Conservation (phyloP, 345 rosid species). For the Iberis pinnata region DNA sequence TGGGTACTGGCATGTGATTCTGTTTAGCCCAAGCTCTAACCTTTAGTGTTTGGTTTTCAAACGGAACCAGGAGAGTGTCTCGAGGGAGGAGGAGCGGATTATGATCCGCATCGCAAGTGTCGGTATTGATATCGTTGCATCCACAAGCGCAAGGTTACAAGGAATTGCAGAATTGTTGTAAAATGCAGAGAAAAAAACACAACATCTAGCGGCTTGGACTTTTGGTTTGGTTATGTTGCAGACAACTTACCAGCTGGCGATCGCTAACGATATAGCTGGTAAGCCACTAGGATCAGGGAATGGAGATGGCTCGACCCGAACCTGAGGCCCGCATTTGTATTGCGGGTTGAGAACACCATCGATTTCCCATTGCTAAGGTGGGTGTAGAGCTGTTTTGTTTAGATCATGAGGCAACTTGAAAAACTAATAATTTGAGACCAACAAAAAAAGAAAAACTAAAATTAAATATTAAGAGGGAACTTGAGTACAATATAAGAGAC, state of each 20-base stretch:
- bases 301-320: slow-evolving; percentile 62
- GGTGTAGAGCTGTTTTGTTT: slow-evolving; percentile 56
- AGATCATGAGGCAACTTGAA: slow-evolving; percentile 65
- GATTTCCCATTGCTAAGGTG: slow-evolving; percentile 72
- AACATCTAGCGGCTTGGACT: slow-evolving; percentile 49
- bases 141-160: slow-evolving; percentile 92
- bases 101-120: slow-evolving; percentile 44
- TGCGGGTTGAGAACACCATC: slow-evolving; percentile 53
- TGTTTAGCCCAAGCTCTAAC: slow-evolving; percentile 72
- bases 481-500: too few relatives aligned
- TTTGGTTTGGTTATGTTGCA: slow-evolving; percentile 79
- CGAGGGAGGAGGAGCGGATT: slow-evolving; percentile 62
- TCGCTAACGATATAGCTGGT: slow-evolving; percentile 37
- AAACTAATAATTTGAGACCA: slow-evolving; percentile 10
- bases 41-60: slow-evolving; percentile 56
- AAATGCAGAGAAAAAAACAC: slow-evolving; percentile 92
- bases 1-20: slow-evolving; percentile 42
- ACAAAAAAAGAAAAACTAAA: background rate
- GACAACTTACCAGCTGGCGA: slow-evolving; percentile 69
- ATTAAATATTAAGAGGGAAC: too few relatives aligned
- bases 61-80: slow-evolving; percentile 71
- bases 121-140: slow-evolving; percentile 38
- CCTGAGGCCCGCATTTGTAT: slow-evolving; percentile 69
- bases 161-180: slow-evolving; percentile 74
- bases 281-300: slow-evolving; percentile 75